phyloP scores from a whole-genome alignment of 2,329 filamentous ascomycete genomes.

The Xylariaceae sp. region DNA sequence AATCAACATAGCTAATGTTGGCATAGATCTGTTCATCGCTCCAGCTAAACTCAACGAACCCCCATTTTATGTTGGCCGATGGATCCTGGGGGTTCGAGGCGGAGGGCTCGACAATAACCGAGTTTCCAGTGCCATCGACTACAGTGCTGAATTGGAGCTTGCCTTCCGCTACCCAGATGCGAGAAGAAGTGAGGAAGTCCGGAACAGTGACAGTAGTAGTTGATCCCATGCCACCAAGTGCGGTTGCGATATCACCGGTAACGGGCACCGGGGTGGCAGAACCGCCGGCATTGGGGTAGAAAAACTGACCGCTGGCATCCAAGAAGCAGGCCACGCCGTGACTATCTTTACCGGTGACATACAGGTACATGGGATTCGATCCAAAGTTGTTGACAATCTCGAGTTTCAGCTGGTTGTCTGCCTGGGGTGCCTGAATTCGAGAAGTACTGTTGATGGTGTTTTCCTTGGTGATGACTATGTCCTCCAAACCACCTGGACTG shows the following conservation, averaged over 20 bases:
- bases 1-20: constrained; percentile 49
- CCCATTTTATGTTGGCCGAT: constrained; percentile 42
- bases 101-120: constrained; percentile 44
- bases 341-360: constrained; percentile 37
- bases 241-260: constrained; percentile 33
- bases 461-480: constrained; percentile 35
- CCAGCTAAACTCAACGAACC: constrained; percentile 46
- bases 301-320: constrained; percentile 36
- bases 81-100: constrained; percentile 41
- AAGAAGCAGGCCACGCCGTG: constrained; percentile 37
- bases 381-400: constrained; percentile 38
- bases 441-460: constrained; percentile 39
- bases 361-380: constrained; percentile 35
- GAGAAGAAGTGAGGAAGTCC: constrained; percentile 36
- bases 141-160: constrained; percentile 38
- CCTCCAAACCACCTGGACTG: constrained; percentile 29
- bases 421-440: not conserved
- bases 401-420: constrained; percentile 23
- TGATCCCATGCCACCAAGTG: constrained; percentile 35
- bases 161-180: constrained; percentile 41
- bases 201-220: constrained; percentile 37
- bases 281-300: constrained; percentile 35
- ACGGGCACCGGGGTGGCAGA: constrained; percentile 32
- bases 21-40: constrained; percentile 37
- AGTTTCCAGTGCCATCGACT: constrained; percentile 26